Evolutionary conservation across 495 filamentous ascomycete species (phyloP).

Genomic region (Lindgomyces ingoldianus): DNA sequence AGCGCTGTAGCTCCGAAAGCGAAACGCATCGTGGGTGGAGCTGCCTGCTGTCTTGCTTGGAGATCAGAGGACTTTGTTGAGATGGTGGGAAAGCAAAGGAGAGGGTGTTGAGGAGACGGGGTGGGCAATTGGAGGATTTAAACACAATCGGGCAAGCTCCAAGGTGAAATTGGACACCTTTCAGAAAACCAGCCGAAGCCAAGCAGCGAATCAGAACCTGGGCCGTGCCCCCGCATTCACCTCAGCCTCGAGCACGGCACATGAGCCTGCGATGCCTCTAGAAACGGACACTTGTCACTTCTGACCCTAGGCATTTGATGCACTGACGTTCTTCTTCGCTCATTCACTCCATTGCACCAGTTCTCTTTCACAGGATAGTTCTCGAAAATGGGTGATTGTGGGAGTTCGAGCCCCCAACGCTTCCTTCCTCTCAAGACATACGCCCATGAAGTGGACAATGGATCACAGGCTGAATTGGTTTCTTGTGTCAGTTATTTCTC

Average conservation of each 20-base stretch:
- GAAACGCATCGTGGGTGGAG: conserved; percentile 43
- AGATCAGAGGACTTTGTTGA: conserved; percentile 20
- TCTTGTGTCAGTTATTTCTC: too few species aligned
- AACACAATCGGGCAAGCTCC: not conserved
- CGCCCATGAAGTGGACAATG: too few species aligned
- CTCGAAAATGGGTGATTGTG: too few species aligned
- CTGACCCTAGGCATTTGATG: not conserved
- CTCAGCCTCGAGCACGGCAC: not conserved
- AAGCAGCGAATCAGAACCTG: not conserved
- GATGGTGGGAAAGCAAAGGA: not conserved
- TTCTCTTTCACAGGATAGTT: too few species aligned
- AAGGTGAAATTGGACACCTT: not conserved
- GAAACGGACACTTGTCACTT: not conserved
- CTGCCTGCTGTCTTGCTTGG: conserved; percentile 26
- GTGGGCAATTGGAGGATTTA: not conserved
- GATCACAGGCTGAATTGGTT: too few species aligned
- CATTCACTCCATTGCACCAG: too few species aligned
- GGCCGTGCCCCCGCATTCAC: not conserved
- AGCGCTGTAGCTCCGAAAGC: conserved; percentile 41
- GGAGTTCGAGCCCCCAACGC: too few species aligned
- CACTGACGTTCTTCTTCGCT: not conserved
- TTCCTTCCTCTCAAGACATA: too few species aligned
- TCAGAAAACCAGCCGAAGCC: not conserved
- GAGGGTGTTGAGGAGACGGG: conserved; percentile 2
- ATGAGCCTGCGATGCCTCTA: not conserved